Conservation (phyloP, 192 early-diverging fungal genomes). For the Podila epigama region DNA sequence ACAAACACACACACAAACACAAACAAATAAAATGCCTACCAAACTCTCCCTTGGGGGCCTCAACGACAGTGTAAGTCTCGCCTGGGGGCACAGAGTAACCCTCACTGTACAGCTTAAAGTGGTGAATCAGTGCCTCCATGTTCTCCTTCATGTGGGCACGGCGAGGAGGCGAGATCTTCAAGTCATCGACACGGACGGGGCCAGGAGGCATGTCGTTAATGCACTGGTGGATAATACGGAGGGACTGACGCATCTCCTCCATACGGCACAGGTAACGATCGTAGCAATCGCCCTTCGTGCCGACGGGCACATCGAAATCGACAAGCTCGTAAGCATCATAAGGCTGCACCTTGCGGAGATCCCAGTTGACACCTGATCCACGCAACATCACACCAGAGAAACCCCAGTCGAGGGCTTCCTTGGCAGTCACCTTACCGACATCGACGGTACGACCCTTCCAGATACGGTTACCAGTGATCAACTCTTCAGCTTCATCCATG, state of each 20-base stretch:
- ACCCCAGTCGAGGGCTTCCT: slow-evolving; percentile 91
- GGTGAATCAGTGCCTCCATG: slow-evolving; percentile 99
- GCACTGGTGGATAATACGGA: slow-evolving; percentile 96
- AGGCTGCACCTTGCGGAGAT: slow-evolving; percentile 91
- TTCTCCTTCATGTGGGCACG: slow-evolving; percentile 96
- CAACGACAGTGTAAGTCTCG: slow-evolving; percentile 97
- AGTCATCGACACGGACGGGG: slow-evolving; percentile 93
- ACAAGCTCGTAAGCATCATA: slow-evolving; percentile 96
- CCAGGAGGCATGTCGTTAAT: slow-evolving; percentile 96
- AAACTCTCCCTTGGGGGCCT: slow-evolving; percentile 99
- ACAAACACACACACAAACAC: background rate
- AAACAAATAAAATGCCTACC: slow-evolving; percentile 51
- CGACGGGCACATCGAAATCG: slow-evolving; percentile 98
- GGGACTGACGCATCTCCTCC: slow-evolving; percentile 98
- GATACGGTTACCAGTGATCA: slow-evolving; percentile 92
- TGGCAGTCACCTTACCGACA: slow-evolving; percentile 85
- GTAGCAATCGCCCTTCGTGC: slow-evolving; percentile 94
- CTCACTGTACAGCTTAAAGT: slow-evolving; percentile 99
- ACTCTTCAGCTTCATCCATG: slow-evolving; percentile 94
- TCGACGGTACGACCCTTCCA: slow-evolving; percentile 91
- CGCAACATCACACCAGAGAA: slow-evolving; percentile 97
- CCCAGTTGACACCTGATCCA: slow-evolving; percentile 92
- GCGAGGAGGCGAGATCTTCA: slow-evolving; percentile 95
- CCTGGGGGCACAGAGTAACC: slow-evolving; percentile 97
- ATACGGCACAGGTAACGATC: slow-evolving; percentile 97